A percentile compares a stretch with the other conserved stretches of the same genome.
Conservation (phyloP, 2,329 filamentous ascomycete species). For the Penicillium corylophilum region DNA sequence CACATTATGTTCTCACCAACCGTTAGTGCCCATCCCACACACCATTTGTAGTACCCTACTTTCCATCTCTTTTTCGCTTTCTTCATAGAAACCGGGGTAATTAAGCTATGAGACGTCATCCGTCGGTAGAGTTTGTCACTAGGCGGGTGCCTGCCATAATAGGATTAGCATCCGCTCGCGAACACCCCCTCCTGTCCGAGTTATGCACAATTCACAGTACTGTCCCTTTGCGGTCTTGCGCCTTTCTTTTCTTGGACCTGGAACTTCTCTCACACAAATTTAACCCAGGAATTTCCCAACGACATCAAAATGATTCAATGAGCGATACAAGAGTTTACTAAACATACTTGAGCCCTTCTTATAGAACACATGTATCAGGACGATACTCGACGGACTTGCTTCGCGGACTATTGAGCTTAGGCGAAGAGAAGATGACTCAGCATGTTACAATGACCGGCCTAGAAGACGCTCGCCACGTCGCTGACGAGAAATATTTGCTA, state of each 20-base stretch:
- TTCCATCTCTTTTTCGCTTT: background rate
- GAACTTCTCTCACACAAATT: background rate
- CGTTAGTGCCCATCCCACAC: background rate
- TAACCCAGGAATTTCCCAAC: too few species aligned
- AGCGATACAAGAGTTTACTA: too few species aligned
- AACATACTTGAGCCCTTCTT: too few species aligned
- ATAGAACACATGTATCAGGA: too few species aligned
- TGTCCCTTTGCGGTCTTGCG: background rate
- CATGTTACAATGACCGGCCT: too few species aligned
- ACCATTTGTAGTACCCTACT: background rate
- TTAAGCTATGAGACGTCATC: background rate
- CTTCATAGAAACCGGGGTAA: background rate
- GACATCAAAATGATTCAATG: too few species aligned
- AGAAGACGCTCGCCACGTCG: background rate
- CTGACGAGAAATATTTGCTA: background rate
- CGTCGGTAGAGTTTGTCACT: background rate
- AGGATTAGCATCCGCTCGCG: background rate
- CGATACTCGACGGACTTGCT: too few species aligned
- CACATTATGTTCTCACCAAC: background rate
- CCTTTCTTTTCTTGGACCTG: background rate
- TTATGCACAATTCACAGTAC: background rate
- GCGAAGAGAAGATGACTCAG: too few species aligned
- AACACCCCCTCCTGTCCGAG: background rate
- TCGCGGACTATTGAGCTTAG: too few species aligned
- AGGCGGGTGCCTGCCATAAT: background rate